These are phyloP conservation scores for Salix koriyanagi DNA, from an alignment of 345 rosid species.

Conservation along the genomic window DNA sequence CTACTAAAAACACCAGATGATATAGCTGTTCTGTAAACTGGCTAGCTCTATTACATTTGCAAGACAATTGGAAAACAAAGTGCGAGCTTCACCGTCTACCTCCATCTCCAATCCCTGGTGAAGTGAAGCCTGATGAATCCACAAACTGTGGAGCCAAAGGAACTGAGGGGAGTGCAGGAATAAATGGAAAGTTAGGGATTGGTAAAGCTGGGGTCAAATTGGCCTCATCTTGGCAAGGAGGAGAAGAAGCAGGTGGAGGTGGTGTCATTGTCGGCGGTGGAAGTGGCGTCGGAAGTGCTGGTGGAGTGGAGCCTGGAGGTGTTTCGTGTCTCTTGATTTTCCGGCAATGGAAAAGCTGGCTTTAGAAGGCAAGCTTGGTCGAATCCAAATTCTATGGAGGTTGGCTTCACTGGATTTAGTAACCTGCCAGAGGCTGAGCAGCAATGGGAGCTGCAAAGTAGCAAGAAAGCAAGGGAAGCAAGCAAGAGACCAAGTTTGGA, in stretches of 20 bases:
- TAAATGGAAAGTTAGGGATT: conserved; percentile 18
- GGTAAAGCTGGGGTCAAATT: conserved; percentile 2
- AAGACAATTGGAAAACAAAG: not conserved
- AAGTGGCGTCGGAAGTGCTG: not conserved
- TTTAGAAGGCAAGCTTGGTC: not conserved
- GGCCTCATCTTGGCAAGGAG: not conserved
- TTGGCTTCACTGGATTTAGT: not conserved
- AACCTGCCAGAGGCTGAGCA: not conserved
- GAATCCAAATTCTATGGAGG: not conserved
- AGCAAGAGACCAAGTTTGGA: not conserved
- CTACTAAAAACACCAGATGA: not conserved
- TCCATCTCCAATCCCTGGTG: not conserved
- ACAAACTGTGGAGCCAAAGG: not conserved
- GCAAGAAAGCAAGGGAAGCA: not conserved
- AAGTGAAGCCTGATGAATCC: not conserved
- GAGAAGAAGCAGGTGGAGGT: not conserved
- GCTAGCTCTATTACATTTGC: not conserved
- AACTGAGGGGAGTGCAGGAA: not conserved
- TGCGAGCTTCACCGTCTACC: not conserved
- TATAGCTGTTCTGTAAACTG: not conserved
- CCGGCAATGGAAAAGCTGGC: conserved; percentile 4
- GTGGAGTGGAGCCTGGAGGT: not conserved
- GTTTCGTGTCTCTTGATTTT: not conserved
- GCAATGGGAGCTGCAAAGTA: not conserved
- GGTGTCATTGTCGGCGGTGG: not conserved